A percentile compares a stretch with the other conserved stretches of the same genome.
Conservation (phyloP, 2,329 filamentous ascomycete species). For the Chaetomium sp. region DNA sequence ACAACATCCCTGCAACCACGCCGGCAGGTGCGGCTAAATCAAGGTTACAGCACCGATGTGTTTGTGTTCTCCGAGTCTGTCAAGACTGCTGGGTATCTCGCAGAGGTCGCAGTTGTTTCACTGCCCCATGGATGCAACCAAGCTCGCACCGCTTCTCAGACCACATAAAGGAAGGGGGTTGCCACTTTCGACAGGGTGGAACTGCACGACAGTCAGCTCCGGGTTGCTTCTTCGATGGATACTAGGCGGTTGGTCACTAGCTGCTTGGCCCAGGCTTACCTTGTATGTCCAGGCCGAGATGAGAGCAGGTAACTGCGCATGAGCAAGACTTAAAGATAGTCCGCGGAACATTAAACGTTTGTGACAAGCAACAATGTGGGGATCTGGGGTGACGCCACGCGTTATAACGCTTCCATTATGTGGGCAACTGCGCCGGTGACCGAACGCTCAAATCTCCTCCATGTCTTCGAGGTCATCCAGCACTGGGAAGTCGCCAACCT, state of each 20-base stretch:
- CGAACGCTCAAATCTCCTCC: constrained; percentile 67
- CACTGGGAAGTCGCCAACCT: constrained; percentile 71
- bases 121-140: not conserved
- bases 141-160: not conserved
- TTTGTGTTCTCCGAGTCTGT: not conserved
- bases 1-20: constrained; percentile 17
- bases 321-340: not conserved
- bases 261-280: not conserved
- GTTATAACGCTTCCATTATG: not conserved
- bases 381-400: not conserved
- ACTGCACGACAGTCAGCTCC: not conserved
- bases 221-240: not conserved
- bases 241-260: not conserved
- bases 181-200: not conserved
- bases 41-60: constrained; percentile 3
- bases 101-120: not conserved
- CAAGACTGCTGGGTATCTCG: not conserved
- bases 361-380: not conserved
- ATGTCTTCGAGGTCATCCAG: constrained; percentile 76
- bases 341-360: not conserved
- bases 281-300: not conserved
- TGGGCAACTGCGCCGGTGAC: not conserved
- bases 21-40: constrained; percentile 27
- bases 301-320: not conserved
- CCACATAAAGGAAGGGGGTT: not conserved